phyloP scores from a whole-genome alignment of 768 basidiomycete species.

The Neoboletus magnificus region DNA sequence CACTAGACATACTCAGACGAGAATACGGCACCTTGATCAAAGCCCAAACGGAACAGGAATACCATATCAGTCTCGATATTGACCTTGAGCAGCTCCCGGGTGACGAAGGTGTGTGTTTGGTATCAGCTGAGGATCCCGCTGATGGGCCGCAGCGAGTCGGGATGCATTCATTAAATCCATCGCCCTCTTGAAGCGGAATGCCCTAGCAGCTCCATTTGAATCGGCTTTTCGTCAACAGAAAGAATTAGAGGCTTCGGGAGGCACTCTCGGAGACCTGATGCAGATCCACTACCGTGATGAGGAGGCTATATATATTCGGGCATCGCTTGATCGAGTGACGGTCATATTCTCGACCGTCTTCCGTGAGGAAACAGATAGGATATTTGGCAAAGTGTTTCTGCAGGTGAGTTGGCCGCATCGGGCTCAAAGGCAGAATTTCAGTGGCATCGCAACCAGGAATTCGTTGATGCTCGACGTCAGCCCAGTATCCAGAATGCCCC shows the following conservation, averaged over 20 bases:
- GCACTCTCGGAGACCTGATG: conserved; percentile 80
- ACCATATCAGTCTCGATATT: conserved; percentile 82
- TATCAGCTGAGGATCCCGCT: conserved; percentile 1
- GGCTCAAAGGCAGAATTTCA: background rate
- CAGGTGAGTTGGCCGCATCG: conserved; percentile 55
- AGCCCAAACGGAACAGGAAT: conserved; percentile 75
- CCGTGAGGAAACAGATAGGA: conserved; percentile 94
- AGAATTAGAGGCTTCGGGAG: conserved; percentile 69
- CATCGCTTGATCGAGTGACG: conserved; percentile 92
- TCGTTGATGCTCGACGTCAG: conserved; percentile 94
- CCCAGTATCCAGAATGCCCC: conserved; percentile 95
- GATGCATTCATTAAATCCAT: conserved; percentile 77
- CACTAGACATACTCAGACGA: conserved; percentile 67
- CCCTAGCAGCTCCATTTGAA: conserved; percentile 93
- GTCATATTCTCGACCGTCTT: conserved; percentile 98
- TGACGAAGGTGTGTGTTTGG: conserved; percentile 60
- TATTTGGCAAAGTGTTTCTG: conserved; percentile 96
- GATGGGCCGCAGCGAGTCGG: conserved; percentile 58
- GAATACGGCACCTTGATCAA: conserved; percentile 79
- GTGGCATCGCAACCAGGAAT: conserved; percentile 61
- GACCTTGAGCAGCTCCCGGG: conserved; percentile 83
- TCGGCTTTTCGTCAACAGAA: conserved; percentile 81
- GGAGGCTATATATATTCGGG: conserved; percentile 94
- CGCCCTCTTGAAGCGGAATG: conserved; percentile 87
- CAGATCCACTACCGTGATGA: conserved; percentile 92